Evolutionary conservation across 441 rosid genomes (phyloP).

Genomic region (Iberis amara): DNA sequence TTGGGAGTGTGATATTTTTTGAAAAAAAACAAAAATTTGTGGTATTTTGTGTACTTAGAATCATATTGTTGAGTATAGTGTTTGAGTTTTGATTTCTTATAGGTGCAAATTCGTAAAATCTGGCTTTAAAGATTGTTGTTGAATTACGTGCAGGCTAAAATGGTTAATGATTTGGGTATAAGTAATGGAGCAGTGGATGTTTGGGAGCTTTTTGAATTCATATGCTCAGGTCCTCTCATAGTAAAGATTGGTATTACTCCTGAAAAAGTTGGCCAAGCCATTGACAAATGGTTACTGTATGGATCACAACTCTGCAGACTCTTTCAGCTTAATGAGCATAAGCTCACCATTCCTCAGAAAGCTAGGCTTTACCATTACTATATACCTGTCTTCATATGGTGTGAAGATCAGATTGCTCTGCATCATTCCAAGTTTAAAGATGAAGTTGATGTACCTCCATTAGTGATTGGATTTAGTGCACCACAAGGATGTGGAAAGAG

Average conservation of each 20-base stretch:
- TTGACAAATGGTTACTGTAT: slow-evolving; percentile 78
- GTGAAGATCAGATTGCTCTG: slow-evolving; percentile 68
- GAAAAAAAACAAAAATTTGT: no score
- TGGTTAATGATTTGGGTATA: no score
- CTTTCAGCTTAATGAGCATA: slow-evolving; percentile 66
- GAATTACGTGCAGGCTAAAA: no score
- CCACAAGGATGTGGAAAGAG: slow-evolving; percentile 99
- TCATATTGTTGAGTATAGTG: no score
- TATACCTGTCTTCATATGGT: slow-evolving; percentile 82
- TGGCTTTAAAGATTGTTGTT: no score
- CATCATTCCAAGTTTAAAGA: slow-evolving; percentile 50
- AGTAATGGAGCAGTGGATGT: slow-evolving; percentile 15
- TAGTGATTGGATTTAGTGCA: slow-evolving; percentile 96
- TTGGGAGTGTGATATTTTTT: no score
- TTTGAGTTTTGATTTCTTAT: no score
- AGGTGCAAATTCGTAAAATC: no score
- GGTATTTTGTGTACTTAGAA: no score
- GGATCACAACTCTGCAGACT: slow-evolving; percentile 57
- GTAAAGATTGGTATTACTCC: slow-evolving; percentile 50
- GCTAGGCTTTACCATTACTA: slow-evolving; percentile 86
- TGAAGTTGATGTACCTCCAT: slow-evolving; percentile 70
- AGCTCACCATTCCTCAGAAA: slow-evolving; percentile 61
- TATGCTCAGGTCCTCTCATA: slow-evolving; percentile 82
- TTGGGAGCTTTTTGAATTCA: slow-evolving; percentile 64
- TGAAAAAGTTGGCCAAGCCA: slow-evolving; percentile 54